Base-by-base conservation (phyloP, 371 early-diverging fungal genomes). In the Mucor racemosus region DNA sequence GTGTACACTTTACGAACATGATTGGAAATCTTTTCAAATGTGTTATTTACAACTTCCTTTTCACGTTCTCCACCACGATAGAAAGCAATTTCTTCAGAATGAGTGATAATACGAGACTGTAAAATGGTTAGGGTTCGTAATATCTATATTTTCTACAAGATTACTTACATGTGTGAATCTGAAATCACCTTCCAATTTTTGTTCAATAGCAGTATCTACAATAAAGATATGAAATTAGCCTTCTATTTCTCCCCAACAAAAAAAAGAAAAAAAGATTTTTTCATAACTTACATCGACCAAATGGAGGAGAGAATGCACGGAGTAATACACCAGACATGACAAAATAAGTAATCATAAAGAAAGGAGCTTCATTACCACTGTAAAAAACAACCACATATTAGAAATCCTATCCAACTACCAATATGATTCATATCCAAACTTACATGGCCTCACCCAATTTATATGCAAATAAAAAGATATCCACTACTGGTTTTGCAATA, bases 61-160 rank as follows among this genome's bases (percentile, higher is more conserved):
- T 94, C 95, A 34, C 90, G 79, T 53, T 92, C 73, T 11, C 87
- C 89, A 64, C 95, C 95, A 55, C 88, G 85, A 64, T 93, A 94
- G 73, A 95, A 94, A 4, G 94, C 95, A 64, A 95, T 93, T 66
- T 95, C 95, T 70, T 94, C 95, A 9, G 93, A 88, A 66, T 94
- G 91, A 10, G 92, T 84, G 53, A 94, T 92, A 33, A 94, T 88
- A 44, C 93, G 91, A 26, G 92, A 88, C 87, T 86, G 71, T n/a
- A 36, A 14, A 41, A 34, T 44, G 19, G 13, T 40, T 1, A 69
- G 26, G 7, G 40, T 34, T 21, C 13, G 11, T 26, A 26, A 26
- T 1, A 26, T 26, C 26, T 26, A 26, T 3, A 21, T 8, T 53
- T 10, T 5, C n/a, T 17, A 15, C 26, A 50, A 50, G 5, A 11